Evolutionary conservation across 345 rosid species (phyloP), one percentile per base, ranked within the genome.

Genomic region (Pistacia atlantica): DNA sequence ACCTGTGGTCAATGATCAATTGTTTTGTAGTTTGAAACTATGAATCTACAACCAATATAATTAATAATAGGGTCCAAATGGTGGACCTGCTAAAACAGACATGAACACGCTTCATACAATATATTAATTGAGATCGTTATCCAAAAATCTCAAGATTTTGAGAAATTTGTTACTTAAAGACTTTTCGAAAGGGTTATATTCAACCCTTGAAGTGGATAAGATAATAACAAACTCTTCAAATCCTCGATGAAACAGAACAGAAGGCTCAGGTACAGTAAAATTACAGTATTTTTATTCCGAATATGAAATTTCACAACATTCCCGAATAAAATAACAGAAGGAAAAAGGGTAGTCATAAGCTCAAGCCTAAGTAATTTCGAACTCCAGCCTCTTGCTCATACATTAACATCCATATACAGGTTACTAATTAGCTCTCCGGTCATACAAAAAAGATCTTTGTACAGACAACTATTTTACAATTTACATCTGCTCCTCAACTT

Each of bases 401-500:
- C 51, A 70, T n/a, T 28, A 6, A 61, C 6, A 73, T 45, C 46
- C 31, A 63, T 11, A 63, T 8, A 64, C 61, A 51, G 60, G 25
- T 11, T 61, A 51, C 63, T 35, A 14, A 18, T 33, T 49, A 1
- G 5, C n/a, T 45, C n/a, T 67, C 14, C 10, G 1, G 1, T 28
- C 48, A 55, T 17, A 31, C 58, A 35, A 67, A 76, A 75, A 58
- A 33, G 67, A 67, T 42, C 17, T 65, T 56, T 75, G 62, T 45
- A 67, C 45, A 67, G 18, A 57, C n/a, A 4, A 11, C 25, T 45
- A 54, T 54, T 54, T 54, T 4, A 57, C 59, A 3, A 2, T 28
- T 52, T 64, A 37, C 76, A 65, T 51, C 31, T 64, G 68, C 70
- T 48, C 25, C 76, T 55, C 59, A 10, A 11, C n/a, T 73, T 62